Evolutionary conservation across 1,284 basidiomycete genomes (phyloP).

Genomic region (Garcileccinum viscosum): DNA sequence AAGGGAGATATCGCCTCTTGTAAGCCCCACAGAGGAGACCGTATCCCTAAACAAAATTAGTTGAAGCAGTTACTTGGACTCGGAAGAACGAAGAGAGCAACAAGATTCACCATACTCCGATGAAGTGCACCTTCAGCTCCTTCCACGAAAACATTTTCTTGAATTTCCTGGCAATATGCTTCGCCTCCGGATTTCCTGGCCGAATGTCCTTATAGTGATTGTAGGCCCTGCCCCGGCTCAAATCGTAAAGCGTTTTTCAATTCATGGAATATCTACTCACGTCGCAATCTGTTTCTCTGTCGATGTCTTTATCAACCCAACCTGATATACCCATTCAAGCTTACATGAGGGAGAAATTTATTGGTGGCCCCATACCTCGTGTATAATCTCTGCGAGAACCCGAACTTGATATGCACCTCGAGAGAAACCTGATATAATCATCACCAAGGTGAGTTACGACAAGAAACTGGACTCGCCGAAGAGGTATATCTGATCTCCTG

Average conservation of each 20-base stretch:
- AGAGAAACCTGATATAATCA: conserved; percentile 43
- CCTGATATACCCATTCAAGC: neutral
- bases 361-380: conserved; percentile 30
- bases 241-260: neutral
- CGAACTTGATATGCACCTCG: conserved; percentile 50
- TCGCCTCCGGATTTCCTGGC: neutral
- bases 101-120: conserved; percentile 40
- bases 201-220: conserved; percentile 35
- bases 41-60: conserved; percentile 43
- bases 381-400: conserved; percentile 45
- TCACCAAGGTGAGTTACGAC: neutral
- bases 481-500: conserved; percentile 48
- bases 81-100: neutral
- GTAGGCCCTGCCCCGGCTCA: conserved; percentile 38
- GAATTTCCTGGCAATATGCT: neutral
- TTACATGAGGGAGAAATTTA: neutral
- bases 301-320: conserved; percentile 20
- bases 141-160: neutral
- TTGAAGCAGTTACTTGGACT: neutral
- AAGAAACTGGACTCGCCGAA: conserved; percentile 40
- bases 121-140: conserved; percentile 40
- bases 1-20: conserved; percentile 26
- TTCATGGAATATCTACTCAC: neutral
- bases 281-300: conserved; percentile 22
- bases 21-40: conserved; percentile 19